Evolutionary conservation across 805 yeast genomes (phyloP), one percentile per base, ranked within the genome.

Genomic region (Kuraishia cidri): DNA sequence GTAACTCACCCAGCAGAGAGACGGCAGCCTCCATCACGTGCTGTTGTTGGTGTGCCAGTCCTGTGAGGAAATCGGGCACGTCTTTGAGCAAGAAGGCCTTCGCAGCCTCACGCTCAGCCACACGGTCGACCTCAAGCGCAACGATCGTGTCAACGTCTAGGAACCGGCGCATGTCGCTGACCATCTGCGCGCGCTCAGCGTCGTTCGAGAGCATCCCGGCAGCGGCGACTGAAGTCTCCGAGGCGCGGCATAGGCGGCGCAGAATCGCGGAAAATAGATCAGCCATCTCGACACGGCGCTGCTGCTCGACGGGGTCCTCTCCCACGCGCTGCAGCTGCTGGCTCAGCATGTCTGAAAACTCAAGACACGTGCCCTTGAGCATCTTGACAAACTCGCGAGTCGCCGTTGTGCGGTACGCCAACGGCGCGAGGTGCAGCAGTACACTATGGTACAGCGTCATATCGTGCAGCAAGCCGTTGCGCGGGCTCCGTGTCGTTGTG

Each of bases 121-220:
- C 30, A 6, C 25, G 20, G 22, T 21, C 24, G 4, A 22, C 12
- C 11, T 33, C 28, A 3, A 33, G 23, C 4, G 25, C 29, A 4
- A 28, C 18, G 9, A 33, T 6, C 6, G n/a, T n/a, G n/a, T 33
- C 35, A n/a, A 24, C n/a, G 7, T 33, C 32, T 4, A 29, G 12
- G 22, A 11, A 30, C n/a, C 13, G 25, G 10, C 24, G 12, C 11
- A 28, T 18, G 22, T 33, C 36, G 4, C 17, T 15, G 21, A 17
- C 13, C 36, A 33, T 29, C 21, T 22, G 27, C 4, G 10, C 18
- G 20, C 31, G 26, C 18, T 14, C 26, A 5, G 11, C 21, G 4
- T 13, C 3, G 15, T 22, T n/a, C 11, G 16, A 11, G 15, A 33
- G 21, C 17, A 33, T 27, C 5, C 15, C 12, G n/a, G 22, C 13